Evolutionary conservation across 257 asterid species (phyloP).

Genomic region (Solanum corneliomulleri): DNA sequence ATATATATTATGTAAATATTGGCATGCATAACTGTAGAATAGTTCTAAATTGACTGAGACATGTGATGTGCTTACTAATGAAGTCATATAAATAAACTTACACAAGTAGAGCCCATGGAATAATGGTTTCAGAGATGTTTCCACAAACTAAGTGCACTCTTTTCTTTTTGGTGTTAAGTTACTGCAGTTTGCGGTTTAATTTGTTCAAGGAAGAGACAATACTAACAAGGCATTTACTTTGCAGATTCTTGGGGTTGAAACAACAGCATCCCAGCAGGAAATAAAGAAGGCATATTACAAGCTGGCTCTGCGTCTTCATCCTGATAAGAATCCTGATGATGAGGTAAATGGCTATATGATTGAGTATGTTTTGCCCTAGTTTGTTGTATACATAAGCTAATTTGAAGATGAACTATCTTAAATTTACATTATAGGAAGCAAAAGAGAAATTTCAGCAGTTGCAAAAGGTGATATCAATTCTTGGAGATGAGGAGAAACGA

Average conservation of each 20-base stretch:
- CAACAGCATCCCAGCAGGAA: conserved; percentile 65
- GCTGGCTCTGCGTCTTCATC: conserved; percentile 81
- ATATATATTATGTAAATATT: neutral
- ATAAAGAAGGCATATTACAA: conserved; percentile 79
- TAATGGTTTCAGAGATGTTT: neutral
- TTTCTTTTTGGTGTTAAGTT: neutral
- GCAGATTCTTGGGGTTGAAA: conserved; percentile 78
- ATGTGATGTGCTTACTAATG: neutral
- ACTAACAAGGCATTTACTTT: neutral
- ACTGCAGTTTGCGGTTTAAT: neutral
- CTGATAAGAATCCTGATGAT: conserved; percentile 84
- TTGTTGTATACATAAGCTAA: neutral
- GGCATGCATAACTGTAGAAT: neutral
- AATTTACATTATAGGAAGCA: conserved; percentile 49
- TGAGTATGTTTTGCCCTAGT: neutral
- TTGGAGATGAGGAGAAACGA: conserved; percentile 89
- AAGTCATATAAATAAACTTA: neutral
- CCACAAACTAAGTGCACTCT: neutral
- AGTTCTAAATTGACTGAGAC: neutral
- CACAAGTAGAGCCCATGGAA: neutral
- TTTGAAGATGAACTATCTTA: neutral
- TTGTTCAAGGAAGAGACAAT: neutral
- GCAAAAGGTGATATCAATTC: conserved; percentile 82
- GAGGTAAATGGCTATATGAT: conserved; percentile 31
- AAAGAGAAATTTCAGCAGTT: conserved; percentile 95